Base-by-base conservation (phyloP, 441 rosid genomes). In the Adansonia gregorii region DNA sequence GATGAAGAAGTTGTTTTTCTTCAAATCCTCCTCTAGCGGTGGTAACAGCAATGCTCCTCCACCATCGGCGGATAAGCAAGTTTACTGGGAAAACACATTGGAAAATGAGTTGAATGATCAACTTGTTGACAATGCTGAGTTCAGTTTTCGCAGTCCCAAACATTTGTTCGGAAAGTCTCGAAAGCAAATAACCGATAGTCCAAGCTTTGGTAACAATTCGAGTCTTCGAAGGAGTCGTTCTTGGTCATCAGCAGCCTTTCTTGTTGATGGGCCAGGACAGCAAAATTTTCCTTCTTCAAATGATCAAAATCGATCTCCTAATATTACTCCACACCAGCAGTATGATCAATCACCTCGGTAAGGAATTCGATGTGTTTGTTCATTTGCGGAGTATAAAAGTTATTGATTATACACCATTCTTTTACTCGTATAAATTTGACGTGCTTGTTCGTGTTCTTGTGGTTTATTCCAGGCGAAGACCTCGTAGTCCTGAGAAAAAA, bases 1-100 rank as follows among this genome's bases (percentile, higher is more conserved):
- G 82, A 95, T 95, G 99, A 95, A 92, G 92, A 95, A 94, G 81
- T 83, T 94, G 59, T 94, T 94, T 84, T 93, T 83, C 81, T 94
- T 94, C 76, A 87, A 84, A 79, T 88, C 93, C 49, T 90, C 94
- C 51, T 77, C 91, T 61, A 86, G 81, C 63, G 82, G 82, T 83
- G 90, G 87, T 60, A 83, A 75, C 76, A 64, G 43, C 83, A 81
- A 69, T 58, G 65, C 75, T 75, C 73, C 87, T 75, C 84, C 81
- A 19, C 81, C 85, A 1, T 65, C 87, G 27, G 75, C 85, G 7
- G 90, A 89, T 70, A 89, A 90, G 75, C 83, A 85, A 83, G 84
- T 69, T 81, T 79, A 71, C 54, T 73, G 91, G 81, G 88, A 85
- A 78, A 83, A 78, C 51, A 81, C 84, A 71, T 78, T 56, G 5